Base-by-base conservation (phyloP, 371 early-diverging fungal species). In the Mucor piriformis region DNA sequence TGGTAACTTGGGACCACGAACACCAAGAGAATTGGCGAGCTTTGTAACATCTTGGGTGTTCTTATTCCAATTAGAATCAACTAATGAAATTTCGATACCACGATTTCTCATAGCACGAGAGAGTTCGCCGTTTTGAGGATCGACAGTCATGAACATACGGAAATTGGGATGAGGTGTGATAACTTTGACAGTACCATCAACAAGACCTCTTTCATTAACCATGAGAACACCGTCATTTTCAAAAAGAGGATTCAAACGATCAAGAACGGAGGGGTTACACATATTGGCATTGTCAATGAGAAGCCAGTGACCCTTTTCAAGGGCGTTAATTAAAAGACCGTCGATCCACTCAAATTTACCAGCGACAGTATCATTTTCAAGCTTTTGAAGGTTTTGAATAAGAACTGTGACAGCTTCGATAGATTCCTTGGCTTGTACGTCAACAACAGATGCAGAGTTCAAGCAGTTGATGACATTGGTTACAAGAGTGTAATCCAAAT, bases 231-330 rank as follows among this genome's bases (percentile, higher is more conserved):
- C 96, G 59, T 92, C 83, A 33, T 93, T 89, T 76, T 98, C 99
- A 50, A 98, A 83, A 18, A 98, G 68, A 5, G 94, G 87, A 70
- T 98, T 98, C 47, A 98, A 81, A 16, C 99, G 90, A 79, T 98
- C 98, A 42, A 98, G 81, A 11, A 98, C 95, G 11, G 96, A 92
- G 1, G 99, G 90, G 57, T 93, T 92, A 71, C 98, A 97, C 57
- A 95, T 72, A 69, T 99, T 99, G 59, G 98, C 95, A 70, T 99
- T 98, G 77, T 99, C 99, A 40, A 99, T 87, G 53, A 99, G 76
- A 27, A 99, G 78, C 99, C 99, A 99, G 64, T 95, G 79, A 6
- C 99, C 99, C 32, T 94, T 85, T 66, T 93, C 86, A 29, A 99
- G 76, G 0, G 99, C 99, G 48, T 90, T 83, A 37, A 99, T 88